Evolutionary conservation across 805 yeast species (phyloP), one percentile per base, ranked within the genome.

Genomic region (Ogataea neopini): DNA sequence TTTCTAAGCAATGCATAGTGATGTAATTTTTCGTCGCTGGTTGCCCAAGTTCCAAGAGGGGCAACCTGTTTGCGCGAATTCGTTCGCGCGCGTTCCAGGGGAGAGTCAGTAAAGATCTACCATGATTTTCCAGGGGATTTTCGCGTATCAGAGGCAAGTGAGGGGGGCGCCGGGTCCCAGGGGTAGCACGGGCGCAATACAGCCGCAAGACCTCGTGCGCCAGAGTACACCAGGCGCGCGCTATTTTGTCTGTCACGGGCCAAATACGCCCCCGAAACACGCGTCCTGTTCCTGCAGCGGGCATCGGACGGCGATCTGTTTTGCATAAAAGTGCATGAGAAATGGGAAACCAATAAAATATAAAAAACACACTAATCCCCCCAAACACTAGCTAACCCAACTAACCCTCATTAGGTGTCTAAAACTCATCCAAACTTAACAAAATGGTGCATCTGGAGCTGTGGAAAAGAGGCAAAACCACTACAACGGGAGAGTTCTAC

Each of bases 401-500:
- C 32, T 10, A 29, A 6, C 32, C 32, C 5, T 28, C 9, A 10
- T 6, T 11, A 10, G 14, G 4, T 9, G 4, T 28, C 32, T 7
- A 6, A 10, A 4, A 10, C 32, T 28, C 32, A 28, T 6, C 8
- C 25, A 13, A 28, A 28, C 30, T 15, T 4, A n/a, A 22, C 40
- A 22, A 26, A 1, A 39, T 39, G 42, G 46, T 48, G 48, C 40
- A 34, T 42, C 14, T 49, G 44, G 47, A 43, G 20, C 40, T 29
- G 20, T 35, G 40, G 28, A 49, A 30, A 38, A 45, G 52, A 39
- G 48, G 41, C 18, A 26, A 17, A 30, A 32, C 51, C 19, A 44
- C 52, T 2, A 48, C 56, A 11, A 45, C 53, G 4, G 54, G 52
- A 13, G 44, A 41, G 25, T 57, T 57, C 42, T 57, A 56, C 48